Evolutionary conservation across 2,329 filamentous ascomycete genomes (phyloP).

Genomic region (Diplodia intermedia): DNA sequence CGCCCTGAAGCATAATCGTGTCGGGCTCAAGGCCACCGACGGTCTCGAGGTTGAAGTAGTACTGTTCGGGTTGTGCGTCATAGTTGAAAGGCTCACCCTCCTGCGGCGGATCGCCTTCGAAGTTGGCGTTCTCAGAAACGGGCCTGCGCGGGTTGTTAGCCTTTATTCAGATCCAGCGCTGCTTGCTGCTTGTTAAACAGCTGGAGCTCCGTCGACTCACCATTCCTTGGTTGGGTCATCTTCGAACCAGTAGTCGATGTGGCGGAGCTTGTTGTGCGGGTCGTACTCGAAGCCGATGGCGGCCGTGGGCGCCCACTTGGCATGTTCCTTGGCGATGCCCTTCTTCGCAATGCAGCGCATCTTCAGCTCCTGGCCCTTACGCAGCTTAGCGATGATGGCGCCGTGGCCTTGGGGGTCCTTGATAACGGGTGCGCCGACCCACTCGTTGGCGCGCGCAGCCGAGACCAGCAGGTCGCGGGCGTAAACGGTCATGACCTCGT

Average conservation of each 20-base stretch:
- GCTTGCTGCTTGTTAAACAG: not conserved
- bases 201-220: conserved; percentile 58
- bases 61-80: conserved; percentile 80
- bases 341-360: conserved; percentile 95
- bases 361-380: conserved; percentile 87
- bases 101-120: conserved; percentile 75
- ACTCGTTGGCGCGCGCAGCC: conserved; percentile 72
- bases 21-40: conserved; percentile 89
- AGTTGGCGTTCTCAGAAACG: conserved; percentile 77
- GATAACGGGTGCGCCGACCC: conserved; percentile 81
- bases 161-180: not conserved
- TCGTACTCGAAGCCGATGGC: conserved; percentile 98
- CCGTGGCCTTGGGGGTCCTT: conserved; percentile 82
- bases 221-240: conserved; percentile 82
- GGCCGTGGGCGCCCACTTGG: conserved; percentile 93
- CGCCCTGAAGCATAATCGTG: conserved; percentile 84
- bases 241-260: conserved; percentile 96
- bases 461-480: conserved; percentile 83
- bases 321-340: conserved; percentile 97
- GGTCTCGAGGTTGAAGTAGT: conserved; percentile 94
- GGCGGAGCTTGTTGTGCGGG: conserved; percentile 92
- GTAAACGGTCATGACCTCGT: conserved; percentile 92
- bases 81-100: conserved; percentile 91
- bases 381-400: conserved; percentile 86
- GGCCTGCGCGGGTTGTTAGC: conserved; percentile 63